These are phyloP conservation scores for Aspergillus hiratsukae DNA, from an alignment of 2,329 filamentous ascomycete genomes.

Conservation along the genomic window DNA sequence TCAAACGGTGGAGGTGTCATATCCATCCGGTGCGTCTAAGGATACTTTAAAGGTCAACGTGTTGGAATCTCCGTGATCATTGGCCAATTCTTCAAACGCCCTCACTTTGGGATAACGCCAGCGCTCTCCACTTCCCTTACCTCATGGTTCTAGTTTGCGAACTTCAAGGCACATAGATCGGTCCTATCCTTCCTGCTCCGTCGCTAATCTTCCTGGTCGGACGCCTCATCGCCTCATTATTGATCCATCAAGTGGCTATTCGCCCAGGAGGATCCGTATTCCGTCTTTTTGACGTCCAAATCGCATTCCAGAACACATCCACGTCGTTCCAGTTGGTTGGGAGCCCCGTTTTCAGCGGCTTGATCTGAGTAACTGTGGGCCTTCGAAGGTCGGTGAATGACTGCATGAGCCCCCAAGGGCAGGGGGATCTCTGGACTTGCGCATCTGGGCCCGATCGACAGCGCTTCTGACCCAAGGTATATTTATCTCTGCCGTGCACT, in stretches of 20 bases:
- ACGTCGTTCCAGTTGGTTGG: constrained; percentile 10
- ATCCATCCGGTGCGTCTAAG: constrained; percentile 10
- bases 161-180: constrained; percentile 1
- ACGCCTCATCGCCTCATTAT: constrained; percentile 20
- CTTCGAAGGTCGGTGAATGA: constrained; percentile 6
- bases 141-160: constrained; percentile 1
- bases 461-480: constrained; percentile 10
- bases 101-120: constrained; percentile 5
- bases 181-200: constrained; percentile 6
- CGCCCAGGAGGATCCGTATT: constrained; percentile 18
- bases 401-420: constrained; percentile 5
- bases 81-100: constrained; percentile 10
- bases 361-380: constrained; percentile 4
- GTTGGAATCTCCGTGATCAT: constrained; percentile 11
- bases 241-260: constrained; percentile 4
- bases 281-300: constrained; percentile 17
- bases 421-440: constrained; percentile 3
- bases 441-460: constrained; percentile 6
- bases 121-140: constrained; percentile 7
- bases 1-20: constrained; percentile 15
- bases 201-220: constrained; percentile 8
- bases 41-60: constrained; percentile 18
- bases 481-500: constrained; percentile 1
- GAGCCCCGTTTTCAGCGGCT: not conserved
- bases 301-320: constrained; percentile 21